A percentile compares a stretch with the other conserved stretches of the same genome.
Conservation (phyloP, 495 filamentous ascomycete species). For the Pyrenula aspistea region DNA sequence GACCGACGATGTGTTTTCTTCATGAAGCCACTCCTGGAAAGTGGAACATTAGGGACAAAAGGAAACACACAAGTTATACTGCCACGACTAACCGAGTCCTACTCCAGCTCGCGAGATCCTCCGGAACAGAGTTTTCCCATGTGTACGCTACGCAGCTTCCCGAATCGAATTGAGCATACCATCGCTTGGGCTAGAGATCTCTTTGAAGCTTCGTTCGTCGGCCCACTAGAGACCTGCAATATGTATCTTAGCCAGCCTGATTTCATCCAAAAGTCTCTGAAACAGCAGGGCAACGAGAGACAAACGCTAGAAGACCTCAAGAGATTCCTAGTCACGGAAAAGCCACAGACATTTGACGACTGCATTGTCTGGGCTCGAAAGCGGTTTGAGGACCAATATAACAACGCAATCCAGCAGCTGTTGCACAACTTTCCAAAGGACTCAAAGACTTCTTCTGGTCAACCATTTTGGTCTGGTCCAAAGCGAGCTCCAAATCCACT, state of each 20-base stretch:
- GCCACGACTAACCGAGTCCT: slow-evolving; percentile 85
- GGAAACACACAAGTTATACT: slow-evolving; percentile 96
- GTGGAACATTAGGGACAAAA: slow-evolving; percentile 94
- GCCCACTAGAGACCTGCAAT: slow-evolving; percentile 89
- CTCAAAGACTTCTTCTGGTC: slow-evolving; percentile 72
- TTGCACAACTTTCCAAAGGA: slow-evolving; percentile 98
- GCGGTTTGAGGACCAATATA: slow-evolving; percentile 94
- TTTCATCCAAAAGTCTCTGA: slow-evolving; percentile 79
- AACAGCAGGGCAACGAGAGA: slow-evolving; percentile 94
- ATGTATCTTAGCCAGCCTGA: slow-evolving; percentile 85
- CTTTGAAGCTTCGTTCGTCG: slow-evolving; percentile 88
- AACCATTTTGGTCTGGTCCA: slow-evolving; percentile 95
- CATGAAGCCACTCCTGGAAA: slow-evolving; percentile 91
- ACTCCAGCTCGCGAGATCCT: slow-evolving; percentile 96
- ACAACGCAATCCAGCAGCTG: slow-evolving; percentile 92
- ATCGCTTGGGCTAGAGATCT: slow-evolving; percentile 96
- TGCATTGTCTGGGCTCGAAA: slow-evolving; percentile 89
- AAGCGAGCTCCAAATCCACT: slow-evolving; percentile 92
- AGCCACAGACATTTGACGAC: slow-evolving; percentile 86
- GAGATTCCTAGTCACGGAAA: slow-evolving; percentile 85
- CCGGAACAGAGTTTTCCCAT: slow-evolving; percentile 98
- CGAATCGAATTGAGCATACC: slow-evolving; percentile 97
- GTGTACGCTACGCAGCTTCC: slow-evolving; percentile 96
- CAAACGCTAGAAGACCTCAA: slow-evolving; percentile 82
- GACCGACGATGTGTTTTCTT: slow-evolving; percentile 98